phyloP scores from a whole-genome alignment of 768 basidiomycete genomes.

The Kwoniella europaea region DNA sequence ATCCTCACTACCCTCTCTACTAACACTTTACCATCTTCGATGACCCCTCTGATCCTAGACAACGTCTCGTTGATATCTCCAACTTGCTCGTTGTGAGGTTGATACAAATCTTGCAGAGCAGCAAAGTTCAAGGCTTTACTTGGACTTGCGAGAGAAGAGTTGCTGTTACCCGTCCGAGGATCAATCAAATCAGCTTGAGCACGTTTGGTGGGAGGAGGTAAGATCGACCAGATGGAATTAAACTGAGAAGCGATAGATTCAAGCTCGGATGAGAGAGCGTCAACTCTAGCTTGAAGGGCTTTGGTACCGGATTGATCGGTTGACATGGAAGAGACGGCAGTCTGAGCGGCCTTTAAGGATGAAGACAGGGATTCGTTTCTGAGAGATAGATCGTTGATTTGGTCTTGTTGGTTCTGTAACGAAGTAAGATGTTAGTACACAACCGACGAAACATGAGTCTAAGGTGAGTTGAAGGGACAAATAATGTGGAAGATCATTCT shows the following conservation, averaged over 20 bases:
- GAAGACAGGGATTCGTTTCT: constrained; percentile 52
- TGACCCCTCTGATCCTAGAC: constrained; percentile 74
- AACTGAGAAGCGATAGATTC: constrained; percentile 68
- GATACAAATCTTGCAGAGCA: constrained; percentile 80
- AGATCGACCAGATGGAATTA: constrained; percentile 74
- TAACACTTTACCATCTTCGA: constrained; percentile 79
- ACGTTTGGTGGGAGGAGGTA: constrained; percentile 84
- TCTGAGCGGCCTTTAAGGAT: constrained; percentile 48
- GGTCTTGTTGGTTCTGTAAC: constrained; percentile 39
- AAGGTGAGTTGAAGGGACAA: neutral
- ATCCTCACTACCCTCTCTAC: constrained; percentile 83
- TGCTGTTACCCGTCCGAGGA: constrained; percentile 53
- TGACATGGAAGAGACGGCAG: constrained; percentile 29
- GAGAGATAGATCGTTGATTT: constrained; percentile 45
- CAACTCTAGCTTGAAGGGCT: constrained; percentile 39
- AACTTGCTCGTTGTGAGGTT: constrained; percentile 58
- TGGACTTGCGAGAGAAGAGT: constrained; percentile 59
- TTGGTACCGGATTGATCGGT: constrained; percentile 30
- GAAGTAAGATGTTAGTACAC: neutral
- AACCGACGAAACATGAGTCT: neutral
- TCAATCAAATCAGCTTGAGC: constrained; percentile 61
- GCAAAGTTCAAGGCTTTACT: constrained; percentile 79
- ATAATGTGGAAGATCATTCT: neutral
- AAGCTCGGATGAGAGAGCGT: constrained; percentile 61
- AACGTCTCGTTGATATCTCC: constrained; percentile 80